Evolutionary conservation across 495 filamentous ascomycete genomes (phyloP), one percentile per base, ranked within the genome.

Genomic region (Poronia punctata): DNA sequence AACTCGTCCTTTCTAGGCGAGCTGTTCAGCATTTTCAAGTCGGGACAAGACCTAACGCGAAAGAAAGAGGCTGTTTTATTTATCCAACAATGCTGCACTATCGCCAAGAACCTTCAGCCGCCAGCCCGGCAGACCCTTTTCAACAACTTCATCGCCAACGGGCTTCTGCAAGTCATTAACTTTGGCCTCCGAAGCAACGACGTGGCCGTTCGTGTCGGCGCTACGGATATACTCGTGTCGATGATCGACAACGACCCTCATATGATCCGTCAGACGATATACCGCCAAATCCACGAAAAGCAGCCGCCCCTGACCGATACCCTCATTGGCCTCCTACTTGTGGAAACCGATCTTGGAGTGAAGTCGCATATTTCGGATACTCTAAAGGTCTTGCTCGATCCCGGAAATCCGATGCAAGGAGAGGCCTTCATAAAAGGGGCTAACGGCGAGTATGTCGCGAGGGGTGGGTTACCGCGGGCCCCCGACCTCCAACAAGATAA

Each of bases 331-430:
- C 68, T 97, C 35, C 78, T 98, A 7, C 75, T 97, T 25, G 80
- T 87, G 2, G 93, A 98, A 61, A 79, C 82, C 4, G 92, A 98
- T 60, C 71, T 97, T 9, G 92, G 92, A 0, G 87, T 97, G 44
- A 95, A 95, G 67, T 88, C 87, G 19, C 93, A 97, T 56, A 82
- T 97, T 52, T 86, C 92, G 8, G 92, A 98, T 64, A 86, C 92
- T 18, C 83, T 98, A 57, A 96, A 94, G 62, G 82, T 97, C 14
- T 70, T 98, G 17, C 74, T 97, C 12, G 93, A 97, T 52, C 88
- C 87, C n/a, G 77, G 79, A 38, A 74, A 77, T 14, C 64, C 70
- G 6, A 54, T 71, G 14, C 58, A 65, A 10, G 66, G 68, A 46
- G 87, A 94, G 38, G 65, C 72, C 36, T 68, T 86, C 53, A 65